Evolutionary conservation across 2,329 filamentous ascomycete genomes (phyloP).

Genomic region (Sporothrix schenckii): DNA sequence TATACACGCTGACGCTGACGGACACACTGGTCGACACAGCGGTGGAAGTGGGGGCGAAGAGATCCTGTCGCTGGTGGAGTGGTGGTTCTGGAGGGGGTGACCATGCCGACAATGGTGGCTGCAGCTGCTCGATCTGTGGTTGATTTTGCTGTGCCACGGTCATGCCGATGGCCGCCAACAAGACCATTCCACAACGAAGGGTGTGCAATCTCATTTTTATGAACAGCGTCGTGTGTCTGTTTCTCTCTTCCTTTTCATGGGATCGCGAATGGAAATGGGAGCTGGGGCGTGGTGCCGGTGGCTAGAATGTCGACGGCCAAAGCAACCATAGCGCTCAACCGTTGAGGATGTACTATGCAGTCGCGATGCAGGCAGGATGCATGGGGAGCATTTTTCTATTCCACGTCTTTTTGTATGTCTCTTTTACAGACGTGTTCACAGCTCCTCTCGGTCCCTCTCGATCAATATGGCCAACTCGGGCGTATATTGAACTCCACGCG

Average conservation of each 20-base stretch:
- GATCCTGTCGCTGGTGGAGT: slow-evolving; percentile 12
- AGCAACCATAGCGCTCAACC: slow-evolving; percentile 16
- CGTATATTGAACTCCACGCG: slow-evolving; percentile 13
- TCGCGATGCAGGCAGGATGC: not conserved
- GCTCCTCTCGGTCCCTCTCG: not conserved
- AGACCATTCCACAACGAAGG: not conserved
- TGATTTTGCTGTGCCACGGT: slow-evolving; percentile 11
- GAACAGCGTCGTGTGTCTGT: not conserved
- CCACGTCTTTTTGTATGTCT: not conserved
- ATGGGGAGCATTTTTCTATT: not conserved
- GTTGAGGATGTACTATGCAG: too few relatives aligned
- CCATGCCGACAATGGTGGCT: not conserved
- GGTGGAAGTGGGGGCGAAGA: slow-evolving; percentile 20
- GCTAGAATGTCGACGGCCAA: slow-evolving; percentile 18
- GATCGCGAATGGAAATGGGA: not conserved
- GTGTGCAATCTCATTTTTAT: not conserved
- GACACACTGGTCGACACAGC: slow-evolving; percentile 26
- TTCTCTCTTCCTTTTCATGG: not conserved
- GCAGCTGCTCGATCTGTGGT: not conserved
- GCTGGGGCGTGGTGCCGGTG: slow-evolving; percentile 15
- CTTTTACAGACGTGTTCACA: not conserved
- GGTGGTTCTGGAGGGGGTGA: not conserved
- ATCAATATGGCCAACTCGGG: not conserved
- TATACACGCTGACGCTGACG: slow-evolving; percentile 27
- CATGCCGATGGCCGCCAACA: not conserved